Base-by-base conservation (phyloP, 2,329 filamentous ascomycete genomes). In the Aspergillus puulaauensis region DNA sequence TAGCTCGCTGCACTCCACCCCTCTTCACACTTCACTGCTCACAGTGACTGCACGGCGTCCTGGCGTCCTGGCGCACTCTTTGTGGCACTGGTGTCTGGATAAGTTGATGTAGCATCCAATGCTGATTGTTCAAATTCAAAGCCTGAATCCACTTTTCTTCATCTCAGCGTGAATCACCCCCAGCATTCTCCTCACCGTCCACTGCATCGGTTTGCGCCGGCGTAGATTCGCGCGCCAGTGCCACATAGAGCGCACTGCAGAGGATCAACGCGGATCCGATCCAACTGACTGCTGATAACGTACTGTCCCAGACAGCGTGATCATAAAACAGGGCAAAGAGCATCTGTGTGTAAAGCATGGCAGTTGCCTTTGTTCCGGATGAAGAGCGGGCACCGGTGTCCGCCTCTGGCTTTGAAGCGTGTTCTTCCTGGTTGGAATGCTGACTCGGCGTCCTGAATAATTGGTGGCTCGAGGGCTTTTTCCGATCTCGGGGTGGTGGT, bases 271-370 rank as follows among this genome's bases (percentile, higher is more conserved):
- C 82, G 12, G 83, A 86, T 2, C 87, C 87, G 2, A 83, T 71
- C 64, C 87, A 84, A 58, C 84, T 86, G 63, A 84, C 73, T 19
- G 77, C 69, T 8, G 81, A 81, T 1, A 87, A 83, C 6, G 80
- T 83, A 15, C 81, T 82, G 3, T 84, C 83, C 76, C 86, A 90
- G 15, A 90, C 76, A 11, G 87, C 61, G 64, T 85, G 84, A 69
- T 90, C 87, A 58, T 86, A 86, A 3, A 79, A 76, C 11, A 90
- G 71, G 2, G 87, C 87, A 70, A 89, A 90, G 3, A 90, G 73
- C 85, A 90, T 88, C 69, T 89, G 86, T 46, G 82, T 86, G 67
- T 90, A 90, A 0, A 87, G 77, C 85, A 89, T 88, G 54, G 85
- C 86, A 0, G 85, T 88, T 2, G 85, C 86, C 19, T 83, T 79